These are phyloP conservation scores for Moniliella sp. DNA, from an alignment of 1,284 basidiomycete species.

Conservation along the genomic window DNA sequence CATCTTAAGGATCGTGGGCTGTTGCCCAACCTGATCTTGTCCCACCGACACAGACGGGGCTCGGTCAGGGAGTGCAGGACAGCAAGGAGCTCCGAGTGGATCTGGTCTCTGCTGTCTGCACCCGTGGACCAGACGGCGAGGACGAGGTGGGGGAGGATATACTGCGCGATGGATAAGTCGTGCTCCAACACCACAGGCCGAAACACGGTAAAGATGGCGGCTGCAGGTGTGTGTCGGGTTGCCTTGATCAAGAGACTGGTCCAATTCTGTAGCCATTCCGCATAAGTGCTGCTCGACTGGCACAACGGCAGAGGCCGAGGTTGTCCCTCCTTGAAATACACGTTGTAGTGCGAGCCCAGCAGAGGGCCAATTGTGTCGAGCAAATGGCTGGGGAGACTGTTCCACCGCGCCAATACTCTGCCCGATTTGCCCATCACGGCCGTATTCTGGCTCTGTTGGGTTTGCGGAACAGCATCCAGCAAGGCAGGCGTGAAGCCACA, in stretches of 20 bases:
- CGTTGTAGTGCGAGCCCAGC: constrained; percentile 24
- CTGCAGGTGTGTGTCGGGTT: constrained; percentile 5
- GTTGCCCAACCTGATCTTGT: constrained; percentile 13
- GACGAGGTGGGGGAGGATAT: constrained; percentile 75
- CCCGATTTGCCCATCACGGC: too few relatives aligned
- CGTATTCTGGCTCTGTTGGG: too few relatives aligned
- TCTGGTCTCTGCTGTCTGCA: constrained; percentile 40
- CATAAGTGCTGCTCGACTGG: constrained; percentile 51
- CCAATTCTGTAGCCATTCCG: constrained; percentile 90
- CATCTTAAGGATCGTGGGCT: too few relatives aligned
- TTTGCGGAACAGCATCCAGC: constrained; percentile 35
- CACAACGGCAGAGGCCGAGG: constrained; percentile 41
- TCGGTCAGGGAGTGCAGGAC: too few relatives aligned
- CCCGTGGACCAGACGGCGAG: constrained; percentile 68
- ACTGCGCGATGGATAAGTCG: constrained; percentile 71
- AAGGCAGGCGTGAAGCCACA: constrained; percentile 63
- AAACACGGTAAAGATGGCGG: constrained; percentile 57
- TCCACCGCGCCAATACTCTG: constrained; percentile 52
- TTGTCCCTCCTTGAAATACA: constrained; percentile 10
- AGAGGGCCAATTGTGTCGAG: constrained; percentile 70
- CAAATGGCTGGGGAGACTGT: constrained; percentile 55
- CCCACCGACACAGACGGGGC: constrained; percentile 53
- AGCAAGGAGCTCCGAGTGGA: constrained; percentile 54
- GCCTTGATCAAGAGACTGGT: constrained; percentile 52
- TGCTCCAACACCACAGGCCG: constrained; percentile 58